phyloP scores from a whole-genome alignment of 179 eudicot species.

The Sideroxylon spinosum region DNA sequence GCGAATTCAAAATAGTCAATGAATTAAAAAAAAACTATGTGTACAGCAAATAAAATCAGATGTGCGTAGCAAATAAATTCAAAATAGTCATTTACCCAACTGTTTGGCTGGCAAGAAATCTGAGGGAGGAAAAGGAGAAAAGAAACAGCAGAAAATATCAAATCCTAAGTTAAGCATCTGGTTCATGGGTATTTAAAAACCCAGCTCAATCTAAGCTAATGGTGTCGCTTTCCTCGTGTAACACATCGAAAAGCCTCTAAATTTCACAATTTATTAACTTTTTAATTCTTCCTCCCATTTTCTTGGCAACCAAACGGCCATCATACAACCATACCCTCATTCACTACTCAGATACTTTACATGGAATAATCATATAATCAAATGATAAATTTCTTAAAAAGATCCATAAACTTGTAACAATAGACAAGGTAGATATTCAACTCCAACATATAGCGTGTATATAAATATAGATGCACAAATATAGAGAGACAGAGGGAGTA shows the following conservation, averaged over 20 bases:
- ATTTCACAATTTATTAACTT: neutral
- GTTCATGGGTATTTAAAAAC: neutral
- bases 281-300: neutral
- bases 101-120: neutral
- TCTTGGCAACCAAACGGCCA: neutral
- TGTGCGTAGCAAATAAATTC: too few species aligned
- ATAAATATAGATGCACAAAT: neutral
- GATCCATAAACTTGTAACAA: neutral
- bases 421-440: neutral
- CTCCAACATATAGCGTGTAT: neutral
- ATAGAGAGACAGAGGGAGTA: neutral
- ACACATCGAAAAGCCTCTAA: neutral
- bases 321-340: neutral
- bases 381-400: neutral
- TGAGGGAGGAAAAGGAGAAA: too few species aligned
- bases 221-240: neutral
- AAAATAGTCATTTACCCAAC: neutral
- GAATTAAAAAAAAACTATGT: too few species aligned
- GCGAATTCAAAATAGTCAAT: slow-evolving; percentile 5
- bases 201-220: neutral
- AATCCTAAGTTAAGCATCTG: neutral
- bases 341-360: neutral
- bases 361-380: neutral
- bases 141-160: neutral
- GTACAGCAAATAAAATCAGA: too few species aligned